phyloP scores from a whole-genome alignment of 2,329 filamentous ascomycete genomes.

The Gremmenia infestans region DNA sequence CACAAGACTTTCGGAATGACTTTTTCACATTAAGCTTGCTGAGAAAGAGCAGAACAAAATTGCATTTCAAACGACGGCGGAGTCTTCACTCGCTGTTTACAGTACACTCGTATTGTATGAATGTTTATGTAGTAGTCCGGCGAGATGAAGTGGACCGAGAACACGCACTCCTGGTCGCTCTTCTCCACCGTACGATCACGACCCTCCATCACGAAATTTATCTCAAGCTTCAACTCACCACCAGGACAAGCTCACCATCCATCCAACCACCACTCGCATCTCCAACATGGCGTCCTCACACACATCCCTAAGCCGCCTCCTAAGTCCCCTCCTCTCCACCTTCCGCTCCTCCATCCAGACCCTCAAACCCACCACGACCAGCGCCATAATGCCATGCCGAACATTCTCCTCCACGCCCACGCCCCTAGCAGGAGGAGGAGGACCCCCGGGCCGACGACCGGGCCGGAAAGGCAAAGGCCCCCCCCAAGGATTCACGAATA shows the following conservation, averaged over 20 bases:
- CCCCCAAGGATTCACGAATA: slow-evolving; percentile 22
- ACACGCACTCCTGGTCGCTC: background rate
- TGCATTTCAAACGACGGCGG: too few relatives aligned
- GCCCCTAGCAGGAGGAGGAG: slow-evolving; percentile 5
- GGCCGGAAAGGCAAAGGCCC: background rate
- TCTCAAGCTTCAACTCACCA: slow-evolving; percentile 3
- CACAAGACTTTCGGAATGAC: too few relatives aligned
- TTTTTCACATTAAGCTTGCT: too few relatives aligned
- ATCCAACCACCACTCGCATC: background rate
- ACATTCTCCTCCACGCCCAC: slow-evolving; percentile 19
- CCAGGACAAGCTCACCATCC: background rate
- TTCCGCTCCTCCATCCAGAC: slow-evolving; percentile 13
- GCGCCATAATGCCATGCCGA: slow-evolving; percentile 2
- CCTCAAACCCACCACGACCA: background rate
- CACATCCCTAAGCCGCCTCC: slow-evolving; percentile 20
- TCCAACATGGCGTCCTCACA: slow-evolving; percentile 16
- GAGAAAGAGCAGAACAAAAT: too few relatives aligned
- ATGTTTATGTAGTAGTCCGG: background rate
- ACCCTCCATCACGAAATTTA: slow-evolving; percentile 4
- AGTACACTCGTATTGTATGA: too few relatives aligned
- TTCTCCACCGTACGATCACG: background rate
- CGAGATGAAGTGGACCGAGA: background rate
- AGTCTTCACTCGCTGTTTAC: too few relatives aligned
- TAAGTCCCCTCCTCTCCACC: slow-evolving; percentile 23
- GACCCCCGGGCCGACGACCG: background rate